phyloP scores from a whole-genome alignment of 352 stramenopile genomes.

The Phytophthora podocarpi region DNA sequence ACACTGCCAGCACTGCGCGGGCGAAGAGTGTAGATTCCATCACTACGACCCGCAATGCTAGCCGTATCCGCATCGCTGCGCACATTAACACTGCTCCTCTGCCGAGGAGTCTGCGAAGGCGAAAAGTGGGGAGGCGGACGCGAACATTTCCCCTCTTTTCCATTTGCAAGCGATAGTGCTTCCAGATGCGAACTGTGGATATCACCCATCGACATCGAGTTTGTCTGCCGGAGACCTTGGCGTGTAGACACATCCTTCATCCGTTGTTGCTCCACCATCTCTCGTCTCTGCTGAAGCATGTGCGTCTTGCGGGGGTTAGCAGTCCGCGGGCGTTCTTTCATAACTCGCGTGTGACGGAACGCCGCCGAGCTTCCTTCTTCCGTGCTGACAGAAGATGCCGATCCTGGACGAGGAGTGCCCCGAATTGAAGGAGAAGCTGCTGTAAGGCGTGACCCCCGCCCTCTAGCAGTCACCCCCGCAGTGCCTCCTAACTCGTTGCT shows the following conservation, averaged over 20 bases:
- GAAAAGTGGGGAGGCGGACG: conserved; percentile 2
- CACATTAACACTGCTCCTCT: background rate
- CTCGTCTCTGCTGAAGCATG: conserved; percentile 67
- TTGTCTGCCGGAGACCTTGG: conserved; percentile 19
- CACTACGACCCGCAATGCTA: conserved; percentile 16
- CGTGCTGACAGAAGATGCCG: background rate
- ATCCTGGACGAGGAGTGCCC: conserved; percentile 1
- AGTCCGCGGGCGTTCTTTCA: conserved; percentile 65
- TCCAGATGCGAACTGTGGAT: conserved; percentile 39
- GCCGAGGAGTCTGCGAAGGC: conserved; percentile 7
- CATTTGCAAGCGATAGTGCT: conserved; percentile 22
- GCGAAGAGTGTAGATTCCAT: conserved; percentile 17
- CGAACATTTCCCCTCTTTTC: conserved; percentile 1
- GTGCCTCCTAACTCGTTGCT: background rate
- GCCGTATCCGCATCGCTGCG: conserved; percentile 12
- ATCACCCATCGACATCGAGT: conserved; percentile 46
- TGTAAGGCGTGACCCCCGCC: background rate
- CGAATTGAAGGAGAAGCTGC: conserved; percentile 2
- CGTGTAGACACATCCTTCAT: conserved; percentile 15
- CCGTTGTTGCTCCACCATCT: conserved; percentile 45
- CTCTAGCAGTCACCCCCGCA: background rate
- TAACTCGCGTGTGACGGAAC: conserved; percentile 11
- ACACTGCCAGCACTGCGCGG: conserved; percentile 67
- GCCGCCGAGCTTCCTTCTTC: conserved; percentile 7
- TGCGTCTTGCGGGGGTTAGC: conserved; percentile 69